Percentiles rank a stretch among this genome's conserved stretches.
Conservation (phyloP, 352 stramenopile species). For the Aphanomyces cochlioides region DNA sequence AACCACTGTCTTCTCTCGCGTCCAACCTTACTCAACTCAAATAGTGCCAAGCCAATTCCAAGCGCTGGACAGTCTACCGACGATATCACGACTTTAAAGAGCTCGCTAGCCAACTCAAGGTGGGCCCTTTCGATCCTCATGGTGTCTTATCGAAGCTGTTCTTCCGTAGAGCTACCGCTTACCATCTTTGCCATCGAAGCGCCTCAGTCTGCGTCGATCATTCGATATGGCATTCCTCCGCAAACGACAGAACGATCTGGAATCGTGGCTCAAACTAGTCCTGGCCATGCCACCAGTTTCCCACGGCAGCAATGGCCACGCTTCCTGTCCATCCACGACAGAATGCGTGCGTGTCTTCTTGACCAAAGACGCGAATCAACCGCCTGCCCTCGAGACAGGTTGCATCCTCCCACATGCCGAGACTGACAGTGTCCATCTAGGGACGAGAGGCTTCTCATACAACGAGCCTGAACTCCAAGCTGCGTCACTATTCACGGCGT, state of each 20-base stretch:
- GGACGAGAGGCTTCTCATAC: constrained; percentile 11
- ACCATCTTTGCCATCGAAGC: constrained; percentile 69
- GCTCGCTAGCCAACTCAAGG: constrained; percentile 72
- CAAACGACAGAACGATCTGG: constrained; percentile 78
- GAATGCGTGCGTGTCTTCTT: constrained; percentile 14
- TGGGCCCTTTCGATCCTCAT: not conserved
- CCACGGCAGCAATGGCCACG: no score
- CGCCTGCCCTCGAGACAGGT: constrained; percentile 14
- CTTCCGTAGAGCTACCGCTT: constrained; percentile 50
- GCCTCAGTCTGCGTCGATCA: constrained; percentile 62
- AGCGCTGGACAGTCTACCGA: constrained; percentile 84
- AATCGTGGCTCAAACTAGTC: constrained; percentile 78
- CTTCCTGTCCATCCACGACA: constrained; percentile 2
- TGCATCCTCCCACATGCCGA: not conserved
- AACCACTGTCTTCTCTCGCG: not conserved
- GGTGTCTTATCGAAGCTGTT: not conserved
- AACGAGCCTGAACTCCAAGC: not conserved
- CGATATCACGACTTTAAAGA: constrained; percentile 85
- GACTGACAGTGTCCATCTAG: constrained; percentile 1
- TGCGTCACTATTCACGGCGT: not conserved
- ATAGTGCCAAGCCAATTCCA: constrained; percentile 72
- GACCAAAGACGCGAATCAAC: constrained; percentile 23
- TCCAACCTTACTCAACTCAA: not conserved
- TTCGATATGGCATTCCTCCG: constrained; percentile 78
- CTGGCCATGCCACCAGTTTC: constrained; percentile 46